Percentiles rank a stretch among this genome's conserved stretches.
phyloP scores from a whole-genome alignment of 352 stramenopile species.

The Blastocystis sp. region DNA sequence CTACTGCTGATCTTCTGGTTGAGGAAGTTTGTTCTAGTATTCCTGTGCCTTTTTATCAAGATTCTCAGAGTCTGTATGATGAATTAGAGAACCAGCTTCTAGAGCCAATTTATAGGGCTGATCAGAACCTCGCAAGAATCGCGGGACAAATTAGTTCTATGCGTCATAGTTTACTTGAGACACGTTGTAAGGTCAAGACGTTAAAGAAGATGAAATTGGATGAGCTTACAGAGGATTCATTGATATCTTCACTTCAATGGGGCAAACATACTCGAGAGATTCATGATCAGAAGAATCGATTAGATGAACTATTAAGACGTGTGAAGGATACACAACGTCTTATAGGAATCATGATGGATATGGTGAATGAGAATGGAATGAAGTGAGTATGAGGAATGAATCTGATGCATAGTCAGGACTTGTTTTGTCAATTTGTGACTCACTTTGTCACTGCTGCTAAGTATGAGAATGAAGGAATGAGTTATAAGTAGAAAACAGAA shows the following conservation, averaged over 20 bases:
- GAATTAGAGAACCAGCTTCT: neutral
- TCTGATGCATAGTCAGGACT: neutral
- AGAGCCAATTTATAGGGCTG: neutral
- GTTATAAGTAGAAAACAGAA: neutral
- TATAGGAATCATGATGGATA: neutral
- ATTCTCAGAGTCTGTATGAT: neutral
- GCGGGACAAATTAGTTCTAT: neutral
- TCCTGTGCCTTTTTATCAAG: too few relatives aligned
- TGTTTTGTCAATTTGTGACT: neutral
- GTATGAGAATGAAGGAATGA: neutral
- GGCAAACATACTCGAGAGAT: neutral
- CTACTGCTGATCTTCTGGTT: neutral
- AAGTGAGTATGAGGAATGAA: neutral
- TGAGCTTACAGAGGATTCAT: neutral
- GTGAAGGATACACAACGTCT: neutral
- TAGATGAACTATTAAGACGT: neutral
- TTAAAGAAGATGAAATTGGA: neutral
- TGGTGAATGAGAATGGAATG: neutral
- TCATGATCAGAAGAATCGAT: neutral
- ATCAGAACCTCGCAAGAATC: neutral
- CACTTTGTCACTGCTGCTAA: too few relatives aligned
- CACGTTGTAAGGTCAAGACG: neutral
- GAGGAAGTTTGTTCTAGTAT: neutral
- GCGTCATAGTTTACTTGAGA: neutral
- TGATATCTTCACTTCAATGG: neutral